phyloP scores from a whole-genome alignment of 2,329 filamentous ascomycete species.

The Teratosphaeria epicoccoides region DNA sequence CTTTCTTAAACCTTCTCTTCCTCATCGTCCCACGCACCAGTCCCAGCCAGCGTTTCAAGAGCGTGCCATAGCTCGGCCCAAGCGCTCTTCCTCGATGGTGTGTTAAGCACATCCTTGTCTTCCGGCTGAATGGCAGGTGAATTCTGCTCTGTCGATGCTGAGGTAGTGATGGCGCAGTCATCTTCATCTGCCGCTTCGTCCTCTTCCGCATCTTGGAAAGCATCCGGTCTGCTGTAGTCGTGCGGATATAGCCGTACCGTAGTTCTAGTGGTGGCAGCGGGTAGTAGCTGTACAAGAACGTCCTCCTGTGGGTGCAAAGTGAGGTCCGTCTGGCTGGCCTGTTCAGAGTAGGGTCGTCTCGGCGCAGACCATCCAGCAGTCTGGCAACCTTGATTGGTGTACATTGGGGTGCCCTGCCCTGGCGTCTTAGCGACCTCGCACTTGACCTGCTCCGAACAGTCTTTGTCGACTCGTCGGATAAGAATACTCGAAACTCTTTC shows the following conservation, averaged over 20 bases:
- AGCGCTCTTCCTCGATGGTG: constrained; percentile 16
- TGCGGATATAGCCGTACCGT: neutral
- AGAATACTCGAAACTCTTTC: constrained; percentile 19
- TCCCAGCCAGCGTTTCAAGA: constrained; percentile 22
- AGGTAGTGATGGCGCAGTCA: constrained; percentile 20
- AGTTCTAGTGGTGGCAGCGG: neutral
- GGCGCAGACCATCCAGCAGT: neutral
- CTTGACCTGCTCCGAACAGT: constrained; percentile 1
- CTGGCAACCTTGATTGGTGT: neutral
- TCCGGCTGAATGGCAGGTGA: constrained; percentile 2
- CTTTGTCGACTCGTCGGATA: constrained; percentile 14
- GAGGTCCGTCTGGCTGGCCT: constrained; percentile 4
- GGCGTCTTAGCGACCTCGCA: neutral
- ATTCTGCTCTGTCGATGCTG: constrained; percentile 4
- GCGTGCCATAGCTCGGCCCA: constrained; percentile 27
- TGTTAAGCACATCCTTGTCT: constrained; percentile 4
- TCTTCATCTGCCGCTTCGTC: constrained; percentile 10
- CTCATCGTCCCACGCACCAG: constrained; percentile 19
- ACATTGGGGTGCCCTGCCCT: neutral
- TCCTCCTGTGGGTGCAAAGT: neutral
- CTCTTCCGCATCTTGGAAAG: constrained; percentile 1
- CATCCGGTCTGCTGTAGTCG: constrained; percentile 2
- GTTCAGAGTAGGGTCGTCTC: constrained; percentile 4
- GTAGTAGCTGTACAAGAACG: neutral
- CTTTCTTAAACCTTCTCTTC: constrained; percentile 3